These are phyloP conservation scores for Saccharomycopsis fibuligera DNA, from an alignment of 805 yeast genomes.

Conservation along the genomic window DNA sequence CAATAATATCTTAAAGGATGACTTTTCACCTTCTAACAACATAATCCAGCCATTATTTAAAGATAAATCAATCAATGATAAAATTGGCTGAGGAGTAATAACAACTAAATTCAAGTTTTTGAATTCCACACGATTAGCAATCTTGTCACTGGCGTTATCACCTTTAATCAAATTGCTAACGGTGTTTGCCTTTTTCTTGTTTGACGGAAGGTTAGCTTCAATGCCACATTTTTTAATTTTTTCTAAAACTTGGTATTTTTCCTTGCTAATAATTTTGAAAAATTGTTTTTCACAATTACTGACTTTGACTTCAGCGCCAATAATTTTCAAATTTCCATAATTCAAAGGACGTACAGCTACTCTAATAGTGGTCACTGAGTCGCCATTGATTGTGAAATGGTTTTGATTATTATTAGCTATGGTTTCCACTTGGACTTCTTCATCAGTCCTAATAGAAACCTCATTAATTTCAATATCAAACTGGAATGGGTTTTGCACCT, in stretches of 20 bases:
- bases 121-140: conserved; percentile 22
- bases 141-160: conserved; percentile 12
- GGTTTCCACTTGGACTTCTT: conserved; percentile 28
- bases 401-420: conserved; percentile 21
- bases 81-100: conserved; percentile 51
- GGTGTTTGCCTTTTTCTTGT: background rate
- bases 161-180: conserved; percentile 1
- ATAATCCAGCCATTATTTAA: conserved; percentile 62
- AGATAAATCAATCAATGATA: conserved; percentile 45
- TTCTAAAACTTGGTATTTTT: conserved; percentile 24
- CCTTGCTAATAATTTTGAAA: conserved; percentile 36
- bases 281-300: conserved; percentile 43
- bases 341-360: conserved; percentile 43
- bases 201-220: conserved; percentile 18
- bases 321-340: conserved; percentile 43
- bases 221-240: conserved; percentile 28
- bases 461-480: conserved; percentile 61
- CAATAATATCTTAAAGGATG: conserved; percentile 42
- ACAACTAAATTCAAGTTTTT: conserved; percentile 30
- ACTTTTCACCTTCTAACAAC: conserved; percentile 73
- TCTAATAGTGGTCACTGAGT: conserved; percentile 32
- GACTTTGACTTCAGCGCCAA: conserved; percentile 46
- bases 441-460: conserved; percentile 32
- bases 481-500: conserved; percentile 72
- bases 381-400: conserved; percentile 32